Evolutionary conservation across 768 basidiomycete species (phyloP).

Genomic region (Chlorophyllum brunneum): DNA sequence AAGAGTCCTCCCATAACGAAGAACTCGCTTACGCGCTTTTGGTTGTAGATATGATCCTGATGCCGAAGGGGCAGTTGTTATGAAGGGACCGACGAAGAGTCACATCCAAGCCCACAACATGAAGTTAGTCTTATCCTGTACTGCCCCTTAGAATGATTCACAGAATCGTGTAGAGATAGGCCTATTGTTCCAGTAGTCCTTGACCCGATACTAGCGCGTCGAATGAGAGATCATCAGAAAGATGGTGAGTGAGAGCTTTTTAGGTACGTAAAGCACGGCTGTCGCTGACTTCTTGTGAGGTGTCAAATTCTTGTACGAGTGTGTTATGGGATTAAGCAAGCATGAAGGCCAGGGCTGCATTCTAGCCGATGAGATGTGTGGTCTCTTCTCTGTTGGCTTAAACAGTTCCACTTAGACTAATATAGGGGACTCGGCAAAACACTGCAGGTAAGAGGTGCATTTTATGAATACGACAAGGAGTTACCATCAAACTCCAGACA

Average conservation of each 20-base stretch:
- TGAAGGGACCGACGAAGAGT: slow-evolving; percentile 72
- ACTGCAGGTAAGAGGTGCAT: slow-evolving; percentile 47
- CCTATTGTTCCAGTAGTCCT: slow-evolving; percentile 80
- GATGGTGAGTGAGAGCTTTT: slow-evolving; percentile 80
- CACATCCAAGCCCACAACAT: slow-evolving; percentile 68
- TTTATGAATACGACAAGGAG: neutral
- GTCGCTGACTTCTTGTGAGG: slow-evolving; percentile 34
- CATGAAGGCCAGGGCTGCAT: slow-evolving; percentile 94
- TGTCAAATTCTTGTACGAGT: slow-evolving; percentile 90
- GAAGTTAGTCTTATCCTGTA: slow-evolving; percentile 40
- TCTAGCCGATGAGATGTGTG: slow-evolving; percentile 92
- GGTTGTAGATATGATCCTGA: slow-evolving; percentile 68
- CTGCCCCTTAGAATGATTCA: neutral
- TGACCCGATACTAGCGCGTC: slow-evolving; percentile 76
- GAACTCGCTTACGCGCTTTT: neutral
- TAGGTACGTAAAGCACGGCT: neutral
- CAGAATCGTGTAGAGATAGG: slow-evolving; percentile 40
- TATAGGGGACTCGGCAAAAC: slow-evolving; percentile 95
- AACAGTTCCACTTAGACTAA: neutral
- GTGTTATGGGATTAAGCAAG: slow-evolving; percentile 89
- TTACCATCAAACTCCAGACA: slow-evolving; percentile 43
- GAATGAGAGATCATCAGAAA: slow-evolving; percentile 83
- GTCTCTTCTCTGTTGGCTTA: neutral
- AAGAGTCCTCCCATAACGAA: neutral
- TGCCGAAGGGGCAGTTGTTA: slow-evolving; percentile 74